Base-by-base conservation (phyloP, 2,329 filamentous ascomycete genomes). In the Metarhizium rileyi region DNA sequence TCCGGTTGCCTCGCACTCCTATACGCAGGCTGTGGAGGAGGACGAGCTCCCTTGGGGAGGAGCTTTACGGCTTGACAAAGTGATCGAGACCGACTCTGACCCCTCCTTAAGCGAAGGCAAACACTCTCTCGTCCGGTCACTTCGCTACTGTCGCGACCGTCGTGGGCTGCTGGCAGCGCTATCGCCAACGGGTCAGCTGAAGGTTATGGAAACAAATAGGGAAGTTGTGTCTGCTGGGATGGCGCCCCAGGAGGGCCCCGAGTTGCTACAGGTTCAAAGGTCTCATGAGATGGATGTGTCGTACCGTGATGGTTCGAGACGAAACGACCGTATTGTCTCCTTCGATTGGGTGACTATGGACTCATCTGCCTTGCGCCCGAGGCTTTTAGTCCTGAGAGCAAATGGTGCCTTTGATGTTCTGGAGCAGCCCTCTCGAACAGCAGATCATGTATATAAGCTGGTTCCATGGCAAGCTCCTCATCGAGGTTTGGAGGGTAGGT, bases 321-420 rank as follows among this genome's bases (percentile, higher is more conserved):
- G 76, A 61, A 72, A 75, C 56, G 77, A 83, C 49, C 74, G 78
- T 20, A 82, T 84, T 28, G 78, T 84, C 7, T 84, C 81, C 0
- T 84, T 84, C 61, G 81, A 85, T 60, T 85, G 81, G 81, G 68
- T 84, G 9, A 83, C 77, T 3, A 67, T 83, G 44, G 70, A 74
- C 10, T 78, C 76, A 3, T 69, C 77, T 3, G 71, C 73, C 14
- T 59, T 82, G 45, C 74, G 74, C 23, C 78, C 80, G 27, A 72
- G 81, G n/a, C 66, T 81, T 36, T 62, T 84, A 23, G 78, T 80
- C 2, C 62, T 84, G 25, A 72, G 80, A 25, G 78, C 78, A 30
- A 83, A 76, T 53, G 80, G 81, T 18, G 70, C 68, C 14, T 80
- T 83, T 59, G 78, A 81, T 27, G 79, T 85, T 18, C 61, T 84